Evolutionary conservation across 768 basidiomycete genomes (phyloP), one percentile per base, ranked within the genome.

Genomic region (Mycena alexandri): DNA sequence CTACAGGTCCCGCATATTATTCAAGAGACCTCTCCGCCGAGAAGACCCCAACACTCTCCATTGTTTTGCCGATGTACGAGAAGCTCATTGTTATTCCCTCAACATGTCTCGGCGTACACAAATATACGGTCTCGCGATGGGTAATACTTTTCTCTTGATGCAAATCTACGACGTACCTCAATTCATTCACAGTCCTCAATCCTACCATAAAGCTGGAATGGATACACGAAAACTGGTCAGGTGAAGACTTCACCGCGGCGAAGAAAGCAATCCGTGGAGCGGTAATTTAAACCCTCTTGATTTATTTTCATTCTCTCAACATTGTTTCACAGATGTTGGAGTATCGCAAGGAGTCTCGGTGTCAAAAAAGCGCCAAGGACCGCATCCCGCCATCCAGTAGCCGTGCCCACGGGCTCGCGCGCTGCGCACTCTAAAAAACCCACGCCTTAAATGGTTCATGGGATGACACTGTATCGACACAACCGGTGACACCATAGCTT

Each of bases 11-110:
- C 71, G 5, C 76, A 77, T 59, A 9, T 65, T 6, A 70, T 75
- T 8, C 78, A 78, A 48, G 71, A 77, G 54, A 41, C 75, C 36
- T 78, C 1, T 76, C 72, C 0, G 72, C 69, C 7, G 74, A 80
- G 69, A 73, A 75, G 47, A 77, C 77, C 5, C 78, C 75, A 10
- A 78, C 77, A 11, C 73, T 78, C 6, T 75, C 76, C 2, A 56
- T 74, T 25, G 76, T 73, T 1, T 61, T 80, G 1, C 77, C 75
- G 1, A 51, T 75, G 12, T 80, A 77, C 46, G 74, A 80, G 63
- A 11, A 72, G 29, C 70, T 79, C 9, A 71, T 75, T 13, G 19
- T 66, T 17, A 62, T 73, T 75, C 71, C 36, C 51, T 72, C 1
- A 41, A 50, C 11, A 44, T 68, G 64, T 63, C 72, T 21, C 65